Conservation (phyloP, 1,284 basidiomycete genomes). For the Athelia psychrophila region DNA sequence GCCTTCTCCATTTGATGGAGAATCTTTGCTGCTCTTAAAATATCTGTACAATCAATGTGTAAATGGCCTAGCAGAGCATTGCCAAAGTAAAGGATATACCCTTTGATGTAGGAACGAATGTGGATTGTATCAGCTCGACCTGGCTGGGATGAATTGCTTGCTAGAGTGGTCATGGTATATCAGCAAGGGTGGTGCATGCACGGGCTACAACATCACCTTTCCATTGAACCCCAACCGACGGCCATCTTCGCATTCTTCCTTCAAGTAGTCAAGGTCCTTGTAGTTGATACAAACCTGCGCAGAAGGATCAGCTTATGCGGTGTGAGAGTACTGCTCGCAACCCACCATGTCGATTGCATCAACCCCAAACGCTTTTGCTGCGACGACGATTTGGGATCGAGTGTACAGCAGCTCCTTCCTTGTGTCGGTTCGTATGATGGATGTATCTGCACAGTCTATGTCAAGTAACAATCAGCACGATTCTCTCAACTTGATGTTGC, state of each 20-base stretch:
- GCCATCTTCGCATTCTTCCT: slow-evolving; percentile 79
- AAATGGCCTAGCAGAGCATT: background rate
- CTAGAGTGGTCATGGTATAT: slow-evolving; percentile 38
- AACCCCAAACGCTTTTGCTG: slow-evolving; percentile 83
- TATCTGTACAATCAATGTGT: slow-evolving; percentile 49
- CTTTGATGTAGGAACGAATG: slow-evolving; percentile 74
- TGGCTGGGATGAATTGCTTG: slow-evolving; percentile 96
- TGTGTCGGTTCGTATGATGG: slow-evolving; percentile 75
- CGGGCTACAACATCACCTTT: too few relatives aligned
- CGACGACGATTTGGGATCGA: slow-evolving; percentile 81
- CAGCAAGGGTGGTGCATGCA: too few relatives aligned
- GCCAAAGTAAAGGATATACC: slow-evolving; percentile 41
- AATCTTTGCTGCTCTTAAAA: slow-evolving; percentile 76
- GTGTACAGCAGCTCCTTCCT: slow-evolving; percentile 81
- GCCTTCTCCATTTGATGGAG: slow-evolving; percentile 60
- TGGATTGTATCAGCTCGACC: slow-evolving; percentile 74
- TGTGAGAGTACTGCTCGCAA: background rate
- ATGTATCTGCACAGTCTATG: slow-evolving; percentile 84
- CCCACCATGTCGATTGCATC: slow-evolving; percentile 87
- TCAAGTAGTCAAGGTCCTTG: slow-evolving; percentile 69
- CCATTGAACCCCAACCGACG: slow-evolving; percentile 80
- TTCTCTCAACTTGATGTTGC: too few relatives aligned
- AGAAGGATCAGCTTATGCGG: background rate
- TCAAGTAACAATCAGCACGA: slow-evolving; percentile 2
- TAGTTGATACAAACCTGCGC: slow-evolving; percentile 86